Base-by-base conservation (phyloP, 768 basidiomycete species). In the Mrakia gelida region DNA sequence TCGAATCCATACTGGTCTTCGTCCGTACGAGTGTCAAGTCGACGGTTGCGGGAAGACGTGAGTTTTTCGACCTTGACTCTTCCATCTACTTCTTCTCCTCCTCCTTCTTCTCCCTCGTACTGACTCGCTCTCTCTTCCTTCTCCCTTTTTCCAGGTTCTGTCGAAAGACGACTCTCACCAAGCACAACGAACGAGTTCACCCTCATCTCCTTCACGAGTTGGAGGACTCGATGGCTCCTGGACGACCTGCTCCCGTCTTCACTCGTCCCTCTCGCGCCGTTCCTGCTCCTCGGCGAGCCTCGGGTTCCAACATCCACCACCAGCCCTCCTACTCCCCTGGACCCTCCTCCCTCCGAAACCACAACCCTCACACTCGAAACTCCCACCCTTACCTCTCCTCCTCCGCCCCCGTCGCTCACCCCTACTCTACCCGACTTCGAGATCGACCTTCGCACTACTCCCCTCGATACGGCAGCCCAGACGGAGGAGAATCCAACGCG, bases 91-190 rank as follows among this genome's bases (percentile, higher is more conserved):
- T 59, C 41, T 38, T 68, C 23, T n/a, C 6, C 18, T 21, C 0
- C 54, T 65, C 18, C 21, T n/a, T 21, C 15, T 41, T 21, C 67
- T 21, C 28, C 11, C 28, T 21, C n/a, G 6, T 34, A 49, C 41
- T 71, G 45, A 52, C 30, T 13, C 74, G 7, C 52, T 23, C 54
- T 10, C 26, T 43, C 73, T 28, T 10, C 5, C 26, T 32, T 43
- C 5, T 52, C 54, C 13, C 34, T 23, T 73, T 2, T 23, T 15
- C 3, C 75, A 82, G 82, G 1, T 85, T 86, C 79, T 84, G 83
- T 70, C 83, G 86, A 52, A 83, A 85, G 73, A 85, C 85, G 80
- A 86, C 86, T 11, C 82, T 84, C 71, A 83, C 84, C 68, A 85
- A 84, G 80, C 86, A 86, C 79, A 81, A 82, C 81, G 80, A 81